Evolutionary conservation across 371 early-diverging fungal genomes (phyloP).

Genomic region (Mucor piriformis): DNA sequence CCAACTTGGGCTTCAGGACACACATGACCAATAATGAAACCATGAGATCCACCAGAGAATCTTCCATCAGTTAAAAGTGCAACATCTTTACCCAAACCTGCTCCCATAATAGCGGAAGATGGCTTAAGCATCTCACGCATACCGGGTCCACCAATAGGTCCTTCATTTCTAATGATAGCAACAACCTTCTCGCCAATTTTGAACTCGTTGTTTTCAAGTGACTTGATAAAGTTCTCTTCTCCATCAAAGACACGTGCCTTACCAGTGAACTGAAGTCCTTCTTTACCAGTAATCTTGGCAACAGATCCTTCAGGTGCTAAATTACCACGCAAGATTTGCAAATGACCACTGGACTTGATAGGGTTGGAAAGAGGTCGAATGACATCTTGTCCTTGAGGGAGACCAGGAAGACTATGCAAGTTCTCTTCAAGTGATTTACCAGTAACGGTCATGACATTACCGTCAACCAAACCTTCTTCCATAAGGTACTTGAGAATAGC

Average conservation of each 20-base stretch:
- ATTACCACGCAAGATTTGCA: slow-evolving; percentile 92
- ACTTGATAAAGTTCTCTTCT: slow-evolving; percentile 87
- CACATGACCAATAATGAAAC: slow-evolving; percentile 98
- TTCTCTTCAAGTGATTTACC: slow-evolving; percentile 88
- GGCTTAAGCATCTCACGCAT: slow-evolving; percentile 93
- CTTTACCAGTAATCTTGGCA: slow-evolving; percentile 98
- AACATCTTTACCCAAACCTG: slow-evolving; percentile 95
- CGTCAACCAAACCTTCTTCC: slow-evolving; percentile 72
- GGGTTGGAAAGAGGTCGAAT: slow-evolving; percentile 86
- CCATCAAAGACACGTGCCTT: slow-evolving; percentile 88
- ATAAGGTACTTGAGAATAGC: slow-evolving; percentile 86
- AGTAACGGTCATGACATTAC: slow-evolving; percentile 84
- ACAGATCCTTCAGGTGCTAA: slow-evolving; percentile 92
- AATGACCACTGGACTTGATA: slow-evolving; percentile 91
- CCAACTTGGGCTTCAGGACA: slow-evolving; percentile 97
- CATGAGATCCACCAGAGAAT: slow-evolving; percentile 97
- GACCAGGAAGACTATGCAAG: slow-evolving; percentile 65
- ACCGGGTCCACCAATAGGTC: slow-evolving; percentile 91
- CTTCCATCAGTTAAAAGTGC: slow-evolving; percentile 96
- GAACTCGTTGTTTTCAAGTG: slow-evolving; percentile 72
- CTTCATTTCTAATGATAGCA: slow-evolving; percentile 83
- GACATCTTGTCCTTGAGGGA: slow-evolving; percentile 79
- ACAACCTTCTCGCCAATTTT: slow-evolving; percentile 81
- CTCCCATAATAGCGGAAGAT: slow-evolving; percentile 96
- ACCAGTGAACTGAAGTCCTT: slow-evolving; percentile 88